Percentiles rank a stretch among this genome's conserved stretches.
Evolutionary conservation across 192 early-diverging fungal species (phyloP).

Genomic region (Coemansia umbellata): DNA sequence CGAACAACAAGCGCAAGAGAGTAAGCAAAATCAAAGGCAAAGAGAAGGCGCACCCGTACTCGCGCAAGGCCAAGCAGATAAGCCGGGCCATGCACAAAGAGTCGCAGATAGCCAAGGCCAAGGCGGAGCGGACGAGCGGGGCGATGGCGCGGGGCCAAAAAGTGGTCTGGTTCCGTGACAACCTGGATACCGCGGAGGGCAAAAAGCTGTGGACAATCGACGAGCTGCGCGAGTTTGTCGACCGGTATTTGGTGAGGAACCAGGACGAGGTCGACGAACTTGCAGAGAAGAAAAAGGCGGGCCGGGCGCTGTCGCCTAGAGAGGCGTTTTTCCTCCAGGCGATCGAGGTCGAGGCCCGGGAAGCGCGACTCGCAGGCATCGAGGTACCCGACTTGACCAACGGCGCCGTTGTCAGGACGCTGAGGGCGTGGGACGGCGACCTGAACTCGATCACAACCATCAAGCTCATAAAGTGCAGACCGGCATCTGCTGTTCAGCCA

Average conservation of each 20-base stretch:
- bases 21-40: conserved; percentile 54
- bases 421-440: conserved; percentile 47
- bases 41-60: conserved; percentile 72
- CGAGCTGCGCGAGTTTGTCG: conserved; percentile 16
- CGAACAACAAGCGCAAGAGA: conserved; percentile 57
- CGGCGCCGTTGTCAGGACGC: conserved; percentile 21
- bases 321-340: conserved; percentile 37
- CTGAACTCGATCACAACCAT: conserved; percentile 44
- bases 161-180: conserved; percentile 64
- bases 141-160: conserved; percentile 52
- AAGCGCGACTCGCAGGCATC: conserved; percentile 30
- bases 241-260: conserved; percentile 57
- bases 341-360: conserved; percentile 18
- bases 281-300: conserved; percentile 28
- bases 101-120: conserved; percentile 45
- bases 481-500: background rate
- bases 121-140: conserved; percentile 34
- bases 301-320: conserved; percentile 33
- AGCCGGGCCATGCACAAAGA: conserved; percentile 59
- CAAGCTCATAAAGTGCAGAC: conserved; percentile 35
- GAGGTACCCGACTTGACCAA: conserved; percentile 43
- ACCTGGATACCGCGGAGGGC: conserved; percentile 50
- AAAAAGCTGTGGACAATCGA: conserved; percentile 36
- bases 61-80: conserved; percentile 67
- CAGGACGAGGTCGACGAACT: conserved; percentile 57